These are phyloP conservation scores for Boletus rex-veris DNA, from an alignment of 768 basidiomycete genomes.

Conservation along the genomic window DNA sequence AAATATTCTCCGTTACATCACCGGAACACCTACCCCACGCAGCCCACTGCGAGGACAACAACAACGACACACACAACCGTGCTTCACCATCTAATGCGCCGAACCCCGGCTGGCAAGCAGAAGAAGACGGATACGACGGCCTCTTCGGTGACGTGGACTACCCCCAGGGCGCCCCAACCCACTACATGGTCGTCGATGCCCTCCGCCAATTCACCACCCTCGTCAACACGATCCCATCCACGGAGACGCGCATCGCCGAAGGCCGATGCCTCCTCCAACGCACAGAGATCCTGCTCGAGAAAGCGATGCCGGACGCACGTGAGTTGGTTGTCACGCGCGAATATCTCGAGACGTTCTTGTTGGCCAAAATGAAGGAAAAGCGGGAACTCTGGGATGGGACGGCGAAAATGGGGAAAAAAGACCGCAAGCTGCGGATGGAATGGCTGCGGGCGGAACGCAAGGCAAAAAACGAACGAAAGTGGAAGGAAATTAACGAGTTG, in stretches of 20 bases:
- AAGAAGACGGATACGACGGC: neutral
- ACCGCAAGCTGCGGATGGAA: slow-evolving; percentile 23
- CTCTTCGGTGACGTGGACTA: neutral
- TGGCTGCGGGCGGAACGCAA: slow-evolving; percentile 25
- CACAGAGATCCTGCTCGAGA: slow-evolving; percentile 10
- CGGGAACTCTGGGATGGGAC: slow-evolving; percentile 33
- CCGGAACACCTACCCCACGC: neutral
- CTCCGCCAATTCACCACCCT: slow-evolving; percentile 29
- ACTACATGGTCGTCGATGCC: slow-evolving; percentile 25
- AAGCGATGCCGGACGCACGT: slow-evolving; percentile 15
- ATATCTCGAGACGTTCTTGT: slow-evolving; percentile 20
- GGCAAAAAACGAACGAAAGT: slow-evolving; percentile 15
- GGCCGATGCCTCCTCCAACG: slow-evolving; percentile 17
- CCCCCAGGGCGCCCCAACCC: slow-evolving; percentile 17
- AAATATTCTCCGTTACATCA: neutral
- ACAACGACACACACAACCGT: neutral
- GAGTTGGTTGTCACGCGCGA: slow-evolving; percentile 24
- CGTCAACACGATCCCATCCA: slow-evolving; percentile 18
- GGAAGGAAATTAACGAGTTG: slow-evolving; percentile 16
- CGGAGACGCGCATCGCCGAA: slow-evolving; percentile 22
- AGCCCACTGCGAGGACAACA: neutral
- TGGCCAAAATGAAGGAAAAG: slow-evolving; percentile 32
- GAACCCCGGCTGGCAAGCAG: neutral
- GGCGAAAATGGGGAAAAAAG: slow-evolving; percentile 19
- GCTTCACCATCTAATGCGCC: neutral